Conservation (phyloP, 2,329 filamentous ascomycete species). For the Eutypella sp. region DNA sequence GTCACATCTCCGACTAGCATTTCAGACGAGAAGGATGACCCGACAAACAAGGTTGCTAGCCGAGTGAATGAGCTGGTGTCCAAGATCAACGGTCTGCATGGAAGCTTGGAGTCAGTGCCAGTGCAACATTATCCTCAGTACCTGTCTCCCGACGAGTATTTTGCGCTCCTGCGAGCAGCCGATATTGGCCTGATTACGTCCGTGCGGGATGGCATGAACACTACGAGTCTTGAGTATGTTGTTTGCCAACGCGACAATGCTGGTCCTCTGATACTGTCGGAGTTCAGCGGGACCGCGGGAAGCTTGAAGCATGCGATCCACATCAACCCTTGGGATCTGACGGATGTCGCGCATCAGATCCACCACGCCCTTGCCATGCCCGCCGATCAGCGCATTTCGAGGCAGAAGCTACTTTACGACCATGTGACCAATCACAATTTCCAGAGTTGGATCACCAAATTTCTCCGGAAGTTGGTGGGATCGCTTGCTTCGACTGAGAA, state of each 20-base stretch:
- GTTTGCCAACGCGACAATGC: constrained; percentile 84
- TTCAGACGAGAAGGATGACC: constrained; percentile 71
- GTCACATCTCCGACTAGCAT: constrained; percentile 84
- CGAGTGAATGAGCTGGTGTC: constrained; percentile 88
- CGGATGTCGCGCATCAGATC: constrained; percentile 78
- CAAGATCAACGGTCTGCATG: constrained; percentile 86
- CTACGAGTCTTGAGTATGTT: constrained; percentile 90
- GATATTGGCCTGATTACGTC: constrained; percentile 94
- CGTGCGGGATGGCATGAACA: constrained; percentile 97
- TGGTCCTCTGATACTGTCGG: constrained; percentile 86
- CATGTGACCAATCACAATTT: constrained; percentile 85
- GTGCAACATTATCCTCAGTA: constrained; percentile 96
- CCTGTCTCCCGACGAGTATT: constrained; percentile 84
- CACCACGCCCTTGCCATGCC: constrained; percentile 76
- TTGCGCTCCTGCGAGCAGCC: constrained; percentile 82
- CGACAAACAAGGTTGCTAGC: constrained; percentile 75
- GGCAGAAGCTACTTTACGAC: constrained; percentile 71
- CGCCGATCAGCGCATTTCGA: constrained; percentile 56
- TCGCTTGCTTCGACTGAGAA: constrained; percentile 75
- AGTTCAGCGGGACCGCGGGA: constrained; percentile 91
- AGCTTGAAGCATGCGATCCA: constrained; percentile 82
- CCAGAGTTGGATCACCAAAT: constrained; percentile 77
- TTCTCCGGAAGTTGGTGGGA: constrained; percentile 71
- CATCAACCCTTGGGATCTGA: constrained; percentile 94
- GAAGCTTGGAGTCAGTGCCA: constrained; percentile 81